Conservation (phyloP, 768 basidiomycete genomes). For the Lactifluus piperatus region DNA sequence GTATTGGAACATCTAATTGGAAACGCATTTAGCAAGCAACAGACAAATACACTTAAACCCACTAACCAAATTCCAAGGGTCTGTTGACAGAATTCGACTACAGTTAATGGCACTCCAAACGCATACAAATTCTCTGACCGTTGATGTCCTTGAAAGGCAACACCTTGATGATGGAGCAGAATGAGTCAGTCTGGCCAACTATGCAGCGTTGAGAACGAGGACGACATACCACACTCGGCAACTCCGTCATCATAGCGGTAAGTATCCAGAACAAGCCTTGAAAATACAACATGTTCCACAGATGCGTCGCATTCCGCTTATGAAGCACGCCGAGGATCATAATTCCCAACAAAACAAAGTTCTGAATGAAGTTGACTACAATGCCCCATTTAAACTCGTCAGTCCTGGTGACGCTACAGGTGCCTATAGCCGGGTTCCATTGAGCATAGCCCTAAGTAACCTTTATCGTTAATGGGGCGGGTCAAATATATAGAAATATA, state of each 20-base stretch:
- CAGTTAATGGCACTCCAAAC: background rate
- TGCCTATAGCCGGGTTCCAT: background rate
- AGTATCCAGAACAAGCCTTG: constrained; percentile 16
- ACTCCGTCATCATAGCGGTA: constrained; percentile 6
- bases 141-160: constrained; percentile 13
- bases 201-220: background rate
- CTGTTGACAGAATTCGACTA: background rate
- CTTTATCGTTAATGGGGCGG: background rate
- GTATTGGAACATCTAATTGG: constrained; percentile 17
- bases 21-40: background rate
- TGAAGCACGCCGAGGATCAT: constrained; percentile 16
- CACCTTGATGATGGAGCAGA: background rate
- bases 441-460: background rate
- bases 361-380: constrained; percentile 9
- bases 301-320: constrained; percentile 14
- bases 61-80: constrained; percentile 17
- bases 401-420: background rate
- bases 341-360: constrained; percentile 4
- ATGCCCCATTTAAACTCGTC: constrained; percentile 5
- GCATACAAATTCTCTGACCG: background rate
- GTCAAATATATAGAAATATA: background rate
- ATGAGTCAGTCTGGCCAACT: background rate
- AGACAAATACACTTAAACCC: background rate
- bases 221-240: constrained; percentile 11
- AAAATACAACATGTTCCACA: constrained; percentile 18